Base-by-base conservation (phyloP, 1,284 basidiomycete genomes). In the Butyriboletus appendiculatus region DNA sequence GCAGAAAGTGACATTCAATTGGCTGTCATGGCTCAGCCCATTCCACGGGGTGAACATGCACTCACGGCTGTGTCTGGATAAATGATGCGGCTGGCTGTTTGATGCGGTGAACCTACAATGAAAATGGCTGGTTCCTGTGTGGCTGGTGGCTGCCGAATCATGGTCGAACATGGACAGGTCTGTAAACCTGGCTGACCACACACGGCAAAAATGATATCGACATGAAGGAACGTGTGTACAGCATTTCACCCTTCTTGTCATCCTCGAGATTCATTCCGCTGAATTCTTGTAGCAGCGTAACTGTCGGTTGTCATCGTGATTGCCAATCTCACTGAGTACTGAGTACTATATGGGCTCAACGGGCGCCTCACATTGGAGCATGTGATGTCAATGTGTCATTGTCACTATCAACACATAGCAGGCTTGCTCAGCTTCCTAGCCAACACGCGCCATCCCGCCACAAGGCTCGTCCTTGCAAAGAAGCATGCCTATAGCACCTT, bases 51-150 rank as follows among this genome's bases (percentile, higher is more conserved):
- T 12, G 18, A 33, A n/a, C 37, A 11, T 26, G 32, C 30, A 41
- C 45, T 41, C 39, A 38, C 2, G 45, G 62, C 59, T 56, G 62
- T 61, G 59, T 49, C 28, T 22, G 34, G 39, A 9, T 44, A 39
- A 63, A 44, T 40, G 38, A 61, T 60, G 59, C 43, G 59, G 59
- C 59, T 34, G 59, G 57, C 16, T 14, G 20, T 24, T 37, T 59
- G 56, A 57, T 53, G 58, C 28, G 41, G 20, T 32, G 22, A 38
- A n/a, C 7, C 24, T 34, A 26, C 12, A 22, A 38, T 40, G 28
- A 41, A 54, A 24, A 32, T 57, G 59, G 60, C 57, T 45, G 60
- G 60, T 59, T 5, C 56, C 57, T 61, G 48, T 22, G 41, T 59
- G 59, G 60, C 56, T 32, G 48, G 56, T 10, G 54, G 61, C 61